These are phyloP conservation scores for Sclerotinia subarctica DNA, from an alignment of 2,329 filamentous ascomycete genomes.

Conservation along the genomic window DNA sequence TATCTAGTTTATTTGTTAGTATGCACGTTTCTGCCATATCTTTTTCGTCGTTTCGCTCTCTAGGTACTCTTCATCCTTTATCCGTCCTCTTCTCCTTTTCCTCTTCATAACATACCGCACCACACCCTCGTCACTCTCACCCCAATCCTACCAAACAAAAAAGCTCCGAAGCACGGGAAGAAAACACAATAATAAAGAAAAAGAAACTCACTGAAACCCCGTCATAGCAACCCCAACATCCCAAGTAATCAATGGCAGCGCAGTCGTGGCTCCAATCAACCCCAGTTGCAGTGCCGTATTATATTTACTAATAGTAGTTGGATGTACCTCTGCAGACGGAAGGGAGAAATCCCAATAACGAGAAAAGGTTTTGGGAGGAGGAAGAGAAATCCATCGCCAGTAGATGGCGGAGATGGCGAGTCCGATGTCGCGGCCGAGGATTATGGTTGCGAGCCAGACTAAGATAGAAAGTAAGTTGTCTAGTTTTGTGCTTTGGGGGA, in stretches of 20 bases:
- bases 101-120: not conserved
- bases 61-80: no score
- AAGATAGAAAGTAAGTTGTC: not conserved
- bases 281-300: constrained; percentile 91
- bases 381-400: constrained; percentile 92
- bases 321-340: constrained; percentile 79
- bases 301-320: constrained; percentile 81
- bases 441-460: constrained; percentile 87
- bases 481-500: not conserved
- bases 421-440: constrained; percentile 82
- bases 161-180: no score
- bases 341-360: constrained; percentile 98
- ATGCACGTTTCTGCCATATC: constrained; percentile 33
- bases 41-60: no score
- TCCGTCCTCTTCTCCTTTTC: not conserved
- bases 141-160: not conserved
- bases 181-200: not conserved
- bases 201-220: constrained; percentile 60
- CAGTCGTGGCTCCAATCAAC: constrained; percentile 80
- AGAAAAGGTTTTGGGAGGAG: constrained; percentile 85
- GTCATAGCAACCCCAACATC: constrained; percentile 55
- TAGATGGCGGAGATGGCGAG: constrained; percentile 86
- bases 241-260: constrained; percentile 68
- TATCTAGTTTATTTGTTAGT: constrained; percentile 50
- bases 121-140: not conserved